Evolutionary conservation across 2,329 filamentous ascomycete species (phyloP), one percentile per base, ranked within the genome.

Genomic region (Monosporascus sp.): DNA sequence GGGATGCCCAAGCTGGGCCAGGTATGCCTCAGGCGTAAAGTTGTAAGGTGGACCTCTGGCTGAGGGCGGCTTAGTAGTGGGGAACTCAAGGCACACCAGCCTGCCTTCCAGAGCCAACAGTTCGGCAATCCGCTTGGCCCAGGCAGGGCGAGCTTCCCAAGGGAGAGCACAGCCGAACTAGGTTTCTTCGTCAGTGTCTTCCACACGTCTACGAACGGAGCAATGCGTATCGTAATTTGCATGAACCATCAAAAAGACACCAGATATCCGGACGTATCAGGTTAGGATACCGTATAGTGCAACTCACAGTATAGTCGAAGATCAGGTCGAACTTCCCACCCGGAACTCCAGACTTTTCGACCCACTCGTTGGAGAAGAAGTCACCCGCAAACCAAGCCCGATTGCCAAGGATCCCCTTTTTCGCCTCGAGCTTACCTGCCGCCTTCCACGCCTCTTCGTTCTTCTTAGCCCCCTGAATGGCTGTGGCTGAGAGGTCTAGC

Each of bases 401-500:
- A 22, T 14, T 27, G 16, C 16, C n/a, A 14, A 26, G 14, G 16
- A 2, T 24, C n/a, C 24, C 74, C 20, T 69, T 71, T n/a, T 66
- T 70, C 20, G 61, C 59, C 0, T 78, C 79, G 45, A 19, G 47
- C 41, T 24, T 6, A 14, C 35, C 7, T 17, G 14, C 14, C n/a
- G n/a, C 16, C 27, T 50, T 7, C 26, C 8, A 2, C 27, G 24
- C 31, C 19, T 58, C 37, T 54, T 59, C 55, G 56, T 64, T 49
- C 27, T 54, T 38, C 22, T 58, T 45, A 37, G 63, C 52, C 7
- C 60, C 27, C 55, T 57, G 52, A 51, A 63, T 50, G 41, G 60
- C 43, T 45, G 45, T 56, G 20, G 51, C 41, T 41, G 78, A 79
- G 41, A 80, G 75, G 59, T 87, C 85, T 7, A 87, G 65, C 0